phyloP scores from a whole-genome alignment of 768 basidiomycete species.

The Fistulinella prunicolor region DNA sequence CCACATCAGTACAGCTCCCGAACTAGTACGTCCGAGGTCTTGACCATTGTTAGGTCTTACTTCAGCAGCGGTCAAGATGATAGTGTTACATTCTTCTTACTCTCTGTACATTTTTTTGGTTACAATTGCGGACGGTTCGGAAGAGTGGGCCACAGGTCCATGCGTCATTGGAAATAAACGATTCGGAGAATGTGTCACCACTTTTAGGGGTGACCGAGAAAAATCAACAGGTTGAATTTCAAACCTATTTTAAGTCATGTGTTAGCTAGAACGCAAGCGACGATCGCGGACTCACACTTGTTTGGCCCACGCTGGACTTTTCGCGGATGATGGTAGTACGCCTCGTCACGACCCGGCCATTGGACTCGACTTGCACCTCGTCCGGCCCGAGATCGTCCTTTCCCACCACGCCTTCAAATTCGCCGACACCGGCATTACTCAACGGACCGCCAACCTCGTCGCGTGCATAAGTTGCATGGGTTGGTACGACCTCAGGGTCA shows the following conservation, averaged over 20 bases:
- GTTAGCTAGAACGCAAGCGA: background rate
- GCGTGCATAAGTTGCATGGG: constrained; percentile 27
- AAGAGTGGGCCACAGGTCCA: no score
- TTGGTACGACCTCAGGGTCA: constrained; percentile 16
- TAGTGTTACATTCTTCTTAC: no score
- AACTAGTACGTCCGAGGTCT: no score
- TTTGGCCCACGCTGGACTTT: constrained; percentile 15
- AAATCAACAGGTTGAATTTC: no score
- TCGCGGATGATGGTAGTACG: constrained; percentile 3
- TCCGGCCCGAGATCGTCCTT: constrained; percentile 30
- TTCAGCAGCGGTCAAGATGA: no score
- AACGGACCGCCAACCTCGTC: constrained; percentile 30
- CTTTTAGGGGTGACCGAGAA: background rate
- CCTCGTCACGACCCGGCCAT: constrained; percentile 25
- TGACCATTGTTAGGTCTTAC: no score
- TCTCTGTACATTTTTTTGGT: no score
- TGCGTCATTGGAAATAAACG: background rate
- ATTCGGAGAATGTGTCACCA: no score
- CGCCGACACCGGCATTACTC: constrained; percentile 27
- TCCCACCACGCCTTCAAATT: constrained; percentile 31
- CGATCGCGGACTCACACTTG: constrained; percentile 12
- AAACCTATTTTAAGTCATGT: constrained; percentile 2
- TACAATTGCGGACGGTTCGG: no score
- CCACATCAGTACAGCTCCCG: no score
- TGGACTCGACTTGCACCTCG: constrained; percentile 16